phyloP scores from a whole-genome alignment of 352 stramenopile genomes.

The Peronospora belbahrii region DNA sequence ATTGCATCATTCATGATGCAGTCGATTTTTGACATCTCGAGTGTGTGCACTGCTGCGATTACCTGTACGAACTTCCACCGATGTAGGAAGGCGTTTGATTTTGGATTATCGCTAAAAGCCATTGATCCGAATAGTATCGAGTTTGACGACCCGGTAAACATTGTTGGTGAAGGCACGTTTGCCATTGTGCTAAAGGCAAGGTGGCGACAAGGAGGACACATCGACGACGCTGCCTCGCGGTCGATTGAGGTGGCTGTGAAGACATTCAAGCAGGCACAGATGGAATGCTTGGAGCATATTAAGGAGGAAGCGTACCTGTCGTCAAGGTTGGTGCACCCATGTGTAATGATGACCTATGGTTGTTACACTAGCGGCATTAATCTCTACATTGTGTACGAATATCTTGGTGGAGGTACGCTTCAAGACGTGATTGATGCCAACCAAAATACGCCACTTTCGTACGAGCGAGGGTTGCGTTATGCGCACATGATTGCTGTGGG shows the following conservation, averaged over 20 bases:
- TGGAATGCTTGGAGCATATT: constrained; percentile 69
- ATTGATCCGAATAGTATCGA: constrained; percentile 71
- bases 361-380: constrained; percentile 75
- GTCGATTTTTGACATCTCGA: constrained; percentile 61
- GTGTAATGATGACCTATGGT: constrained; percentile 80
- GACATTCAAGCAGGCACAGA: constrained; percentile 73
- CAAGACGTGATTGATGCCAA: constrained; percentile 61
- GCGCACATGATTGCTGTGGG: constrained; percentile 75
- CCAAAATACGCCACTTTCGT: constrained; percentile 34
- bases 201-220: constrained; percentile 45
- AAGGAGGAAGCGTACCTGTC: constrained; percentile 79
- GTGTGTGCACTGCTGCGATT: constrained; percentile 55
- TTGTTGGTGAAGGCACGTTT: constrained; percentile 77
- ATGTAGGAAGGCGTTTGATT: constrained; percentile 65
- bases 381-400: constrained; percentile 80
- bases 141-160: constrained; percentile 70
- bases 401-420: constrained; percentile 70
- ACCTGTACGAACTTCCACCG: constrained; percentile 72
- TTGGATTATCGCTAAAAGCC: constrained; percentile 68
- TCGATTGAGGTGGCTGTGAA: constrained; percentile 74
- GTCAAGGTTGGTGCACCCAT: constrained; percentile 68
- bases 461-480: constrained; percentile 61
- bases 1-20: constrained; percentile 42
- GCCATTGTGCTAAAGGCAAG: constrained; percentile 65
- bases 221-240: constrained; percentile 34